Conservation (phyloP, 129 eudicot species). For the Heracleum sosnowskyi region DNA sequence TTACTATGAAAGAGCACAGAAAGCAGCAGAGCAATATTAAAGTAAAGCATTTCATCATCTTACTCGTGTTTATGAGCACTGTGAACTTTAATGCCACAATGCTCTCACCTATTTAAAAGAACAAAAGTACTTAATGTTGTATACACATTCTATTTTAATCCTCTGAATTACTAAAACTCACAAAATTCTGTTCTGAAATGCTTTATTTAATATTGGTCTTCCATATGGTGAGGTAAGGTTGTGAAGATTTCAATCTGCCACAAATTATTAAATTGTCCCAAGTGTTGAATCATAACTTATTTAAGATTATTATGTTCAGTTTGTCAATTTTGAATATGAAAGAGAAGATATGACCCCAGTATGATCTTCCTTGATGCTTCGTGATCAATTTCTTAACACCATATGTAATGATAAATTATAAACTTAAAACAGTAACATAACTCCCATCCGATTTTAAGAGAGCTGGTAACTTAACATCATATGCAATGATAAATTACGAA, state of each 20-base stretch:
- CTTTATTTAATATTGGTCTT: neutral
- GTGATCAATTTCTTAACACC: no score
- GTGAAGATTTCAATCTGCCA: neutral
- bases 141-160: neutral
- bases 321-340: no score
- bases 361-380: neutral
- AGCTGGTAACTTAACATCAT: neutral
- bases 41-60: neutral
- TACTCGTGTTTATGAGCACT: neutral
- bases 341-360: neutral
- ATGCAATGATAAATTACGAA: neutral
- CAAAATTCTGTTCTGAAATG: neutral
- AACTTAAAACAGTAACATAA: no score
- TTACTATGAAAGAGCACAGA: neutral
- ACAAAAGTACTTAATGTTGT: neutral
- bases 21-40: neutral
- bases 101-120: neutral
- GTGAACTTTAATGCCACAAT: neutral
- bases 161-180: neutral
- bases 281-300: neutral
- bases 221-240: neutral
- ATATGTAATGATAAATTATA: no score
- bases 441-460: neutral
- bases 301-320: neutral
- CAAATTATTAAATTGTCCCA: neutral